A percentile compares a stretch with the other conserved stretches of the same genome.
Evolutionary conservation across 2,329 filamentous ascomycete species (phyloP).

Genomic region (Pyricularia sp.): DNA sequence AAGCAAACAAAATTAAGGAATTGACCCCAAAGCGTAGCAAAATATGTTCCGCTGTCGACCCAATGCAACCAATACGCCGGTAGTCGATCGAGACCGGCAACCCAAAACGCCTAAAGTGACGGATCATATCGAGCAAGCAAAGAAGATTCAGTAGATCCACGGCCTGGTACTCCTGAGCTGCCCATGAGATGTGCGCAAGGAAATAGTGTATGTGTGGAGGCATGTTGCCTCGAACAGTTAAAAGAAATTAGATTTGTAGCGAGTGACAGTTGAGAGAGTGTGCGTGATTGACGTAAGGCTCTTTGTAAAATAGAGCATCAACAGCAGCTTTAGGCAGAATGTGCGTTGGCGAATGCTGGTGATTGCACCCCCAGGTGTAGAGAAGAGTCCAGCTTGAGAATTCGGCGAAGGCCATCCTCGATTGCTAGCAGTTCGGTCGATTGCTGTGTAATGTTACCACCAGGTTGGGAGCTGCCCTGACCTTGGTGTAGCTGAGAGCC

Average conservation of each 20-base stretch:
- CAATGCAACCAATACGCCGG: neutral
- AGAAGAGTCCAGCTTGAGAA: constrained; percentile 31
- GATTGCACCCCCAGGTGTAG: constrained; percentile 6
- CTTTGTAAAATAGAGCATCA: neutral
- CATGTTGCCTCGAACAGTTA: neutral
- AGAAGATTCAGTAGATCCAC: neutral
- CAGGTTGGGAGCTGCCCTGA: constrained; percentile 9
- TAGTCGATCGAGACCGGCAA: neutral
- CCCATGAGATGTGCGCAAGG: neutral
- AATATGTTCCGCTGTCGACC: neutral
- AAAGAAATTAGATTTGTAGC: neutral
- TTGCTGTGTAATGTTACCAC: constrained; percentile 12
- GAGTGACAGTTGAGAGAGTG: neutral
- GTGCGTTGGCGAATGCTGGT: constrained; percentile 1
- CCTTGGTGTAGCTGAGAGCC: constrained; percentile 6
- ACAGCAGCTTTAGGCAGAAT: neutral
- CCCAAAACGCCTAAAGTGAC: neutral
- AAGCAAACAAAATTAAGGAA: neutral
- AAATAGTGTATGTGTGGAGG: neutral
- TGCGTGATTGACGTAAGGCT: neutral
- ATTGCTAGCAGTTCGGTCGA: constrained; percentile 34
- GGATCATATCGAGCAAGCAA: neutral
- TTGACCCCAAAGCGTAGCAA: neutral
- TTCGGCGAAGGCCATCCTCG: constrained; percentile 43
- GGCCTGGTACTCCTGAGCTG: neutral